Evolutionary conservation across 2,329 filamentous ascomycete species (phyloP).

Genomic region (Cladophialophora exuberans): DNA sequence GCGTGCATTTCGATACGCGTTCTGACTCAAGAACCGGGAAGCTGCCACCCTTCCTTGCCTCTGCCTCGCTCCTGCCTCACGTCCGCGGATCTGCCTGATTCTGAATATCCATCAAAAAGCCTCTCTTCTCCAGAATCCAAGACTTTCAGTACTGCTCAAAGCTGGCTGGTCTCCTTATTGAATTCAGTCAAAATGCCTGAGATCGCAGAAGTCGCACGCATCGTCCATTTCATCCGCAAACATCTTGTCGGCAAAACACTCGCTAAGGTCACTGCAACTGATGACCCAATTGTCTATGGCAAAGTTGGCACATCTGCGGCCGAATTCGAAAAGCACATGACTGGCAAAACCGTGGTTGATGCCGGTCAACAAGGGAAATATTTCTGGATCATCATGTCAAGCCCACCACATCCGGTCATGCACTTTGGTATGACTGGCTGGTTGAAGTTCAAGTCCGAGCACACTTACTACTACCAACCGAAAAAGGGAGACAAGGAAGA

Average conservation of each 20-base stretch:
- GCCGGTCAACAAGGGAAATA: slow-evolving; percentile 94
- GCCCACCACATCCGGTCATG: slow-evolving; percentile 83
- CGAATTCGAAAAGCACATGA: slow-evolving; percentile 73
- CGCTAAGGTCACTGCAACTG: slow-evolving; percentile 67
- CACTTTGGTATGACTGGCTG: slow-evolving; percentile 82
- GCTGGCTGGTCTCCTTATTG: background rate
- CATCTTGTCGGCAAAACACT: slow-evolving; percentile 85
- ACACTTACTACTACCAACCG: slow-evolving; percentile 79
- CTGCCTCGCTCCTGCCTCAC: too few species aligned
- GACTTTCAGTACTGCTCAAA: too few species aligned
- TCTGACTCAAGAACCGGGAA: background rate
- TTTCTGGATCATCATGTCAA: slow-evolving; percentile 83
- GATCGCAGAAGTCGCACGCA: slow-evolving; percentile 70
- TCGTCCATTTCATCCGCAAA: slow-evolving; percentile 81
- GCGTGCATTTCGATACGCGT: slow-evolving; percentile 22
- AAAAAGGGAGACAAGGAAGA: slow-evolving; percentile 55
- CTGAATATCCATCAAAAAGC: too few species aligned
- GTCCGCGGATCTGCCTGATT: too few species aligned
- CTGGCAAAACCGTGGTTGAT: slow-evolving; percentile 70
- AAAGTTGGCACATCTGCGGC: slow-evolving; percentile 81
- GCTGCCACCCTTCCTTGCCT: too few species aligned
- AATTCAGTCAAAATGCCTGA: slow-evolving; percentile 49
- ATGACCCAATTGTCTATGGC: slow-evolving; percentile 86
- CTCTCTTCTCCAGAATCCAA: too few species aligned
- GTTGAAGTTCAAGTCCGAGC: slow-evolving; percentile 81